Conservation (phyloP, 1,284 basidiomycete genomes). For the Vanrija sp. region DNA sequence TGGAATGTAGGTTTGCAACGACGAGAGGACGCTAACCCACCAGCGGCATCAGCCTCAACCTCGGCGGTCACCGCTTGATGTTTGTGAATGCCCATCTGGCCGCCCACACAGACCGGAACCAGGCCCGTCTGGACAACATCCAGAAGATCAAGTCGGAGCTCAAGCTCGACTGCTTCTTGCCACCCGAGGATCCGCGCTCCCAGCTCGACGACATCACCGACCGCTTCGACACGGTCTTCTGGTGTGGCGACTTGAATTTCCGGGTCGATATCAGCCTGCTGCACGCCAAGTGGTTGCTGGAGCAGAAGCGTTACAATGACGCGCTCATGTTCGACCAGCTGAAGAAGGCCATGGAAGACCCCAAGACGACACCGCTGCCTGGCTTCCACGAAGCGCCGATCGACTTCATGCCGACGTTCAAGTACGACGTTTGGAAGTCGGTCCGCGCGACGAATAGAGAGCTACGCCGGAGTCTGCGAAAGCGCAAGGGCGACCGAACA, state of each 20-base stretch:
- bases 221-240: constrained; percentile 55
- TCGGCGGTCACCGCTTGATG: constrained; percentile 53
- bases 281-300: constrained; percentile 57
- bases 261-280: constrained; percentile 53
- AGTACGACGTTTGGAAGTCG: constrained; percentile 52
- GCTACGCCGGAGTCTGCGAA: constrained; percentile 25
- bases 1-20: constrained; percentile 36
- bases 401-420: constrained; percentile 54
- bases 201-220: constrained; percentile 49
- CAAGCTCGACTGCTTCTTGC: constrained; percentile 53
- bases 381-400: constrained; percentile 54
- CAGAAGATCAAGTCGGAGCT: constrained; percentile 54
- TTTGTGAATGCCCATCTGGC: constrained; percentile 58
- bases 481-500: constrained; percentile 3
- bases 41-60: constrained; percentile 53
- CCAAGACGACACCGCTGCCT: constrained; percentile 34
- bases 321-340: constrained; percentile 57
- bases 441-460: constrained; percentile 46
- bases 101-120: constrained; percentile 48
- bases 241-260: constrained; percentile 55
- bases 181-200: constrained; percentile 37
- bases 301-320: constrained; percentile 50
- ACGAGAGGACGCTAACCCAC: constrained; percentile 26
- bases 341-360: constrained; percentile 49
- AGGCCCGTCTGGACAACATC: constrained; percentile 47